phyloP scores from a whole-genome alignment of 257 asterid species.

The Gentiana macrophylla region DNA sequence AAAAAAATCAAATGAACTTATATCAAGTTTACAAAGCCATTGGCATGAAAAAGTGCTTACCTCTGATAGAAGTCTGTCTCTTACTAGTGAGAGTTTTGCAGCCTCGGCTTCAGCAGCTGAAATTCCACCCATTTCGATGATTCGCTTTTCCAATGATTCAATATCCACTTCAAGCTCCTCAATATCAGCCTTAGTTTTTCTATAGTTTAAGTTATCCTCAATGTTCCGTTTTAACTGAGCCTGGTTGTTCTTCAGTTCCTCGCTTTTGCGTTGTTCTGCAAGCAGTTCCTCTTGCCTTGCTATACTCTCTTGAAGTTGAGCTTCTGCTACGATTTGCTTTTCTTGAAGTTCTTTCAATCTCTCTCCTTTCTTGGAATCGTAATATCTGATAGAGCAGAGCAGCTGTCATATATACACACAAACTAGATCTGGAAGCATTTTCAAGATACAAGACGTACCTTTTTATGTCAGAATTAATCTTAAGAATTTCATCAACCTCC shows the following conservation, averaged over 20 bases:
- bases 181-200: slow-evolving; percentile 61
- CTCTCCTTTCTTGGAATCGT: slow-evolving; percentile 38
- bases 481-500: slow-evolving; percentile 49
- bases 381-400: slow-evolving; percentile 41
- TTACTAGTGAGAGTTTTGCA: slow-evolving; percentile 54
- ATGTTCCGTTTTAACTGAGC: slow-evolving; percentile 54
- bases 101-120: slow-evolving; percentile 53
- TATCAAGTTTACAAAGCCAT: too few species aligned
- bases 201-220: slow-evolving; percentile 69
- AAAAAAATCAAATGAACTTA: too few species aligned
- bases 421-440: slow-evolving; percentile 9
- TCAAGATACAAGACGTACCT: slow-evolving; percentile 41
- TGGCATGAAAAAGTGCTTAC: slow-evolving; percentile 21
- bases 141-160: slow-evolving; percentile 63
- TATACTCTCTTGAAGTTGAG: slow-evolving; percentile 39
- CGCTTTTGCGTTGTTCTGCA: slow-evolving; percentile 44
- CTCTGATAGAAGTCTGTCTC: slow-evolving; percentile 84
- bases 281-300: slow-evolving; percentile 44
- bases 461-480: slow-evolving; percentile 33
- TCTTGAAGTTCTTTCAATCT: slow-evolving; percentile 59
- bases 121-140: slow-evolving; percentile 55
- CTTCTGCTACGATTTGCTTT: slow-evolving; percentile 42
- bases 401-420: slow-evolving; percentile 9
- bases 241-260: slow-evolving; percentile 43
- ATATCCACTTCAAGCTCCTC: slow-evolving; percentile 59